phyloP scores from a whole-genome alignment of 116 monocot genomes.

The Iris pallida region DNA sequence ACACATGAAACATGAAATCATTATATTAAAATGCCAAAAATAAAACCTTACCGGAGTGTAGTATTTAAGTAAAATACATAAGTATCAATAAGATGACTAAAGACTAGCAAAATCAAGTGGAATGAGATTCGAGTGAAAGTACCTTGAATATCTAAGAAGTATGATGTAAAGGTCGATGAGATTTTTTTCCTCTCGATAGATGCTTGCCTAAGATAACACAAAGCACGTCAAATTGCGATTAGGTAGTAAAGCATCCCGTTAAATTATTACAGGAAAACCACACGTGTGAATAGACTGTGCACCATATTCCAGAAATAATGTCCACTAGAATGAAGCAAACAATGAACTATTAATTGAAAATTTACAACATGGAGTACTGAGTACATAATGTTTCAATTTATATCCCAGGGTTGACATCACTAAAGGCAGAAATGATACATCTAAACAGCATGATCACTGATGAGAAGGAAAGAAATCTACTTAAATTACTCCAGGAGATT shows the following conservation, averaged over 20 bases:
- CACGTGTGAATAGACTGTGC: no score
- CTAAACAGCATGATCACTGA: no score
- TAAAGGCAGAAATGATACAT: no score
- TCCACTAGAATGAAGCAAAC: no score
- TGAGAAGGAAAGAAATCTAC: no score
- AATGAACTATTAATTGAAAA: no score
- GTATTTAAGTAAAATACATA: neutral
- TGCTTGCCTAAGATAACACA: constrained; percentile 49
- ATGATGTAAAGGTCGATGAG: constrained; percentile 90
- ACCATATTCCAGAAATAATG: no score
- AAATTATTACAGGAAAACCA: neutral
- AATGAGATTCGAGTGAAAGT: neutral
- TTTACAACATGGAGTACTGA: no score
- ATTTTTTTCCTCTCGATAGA: constrained; percentile 88
- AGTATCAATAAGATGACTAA: no score
- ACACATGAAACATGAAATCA: neutral
- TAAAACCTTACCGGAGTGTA: neutral
- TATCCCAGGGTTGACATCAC: no score
- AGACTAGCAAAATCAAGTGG: neutral
- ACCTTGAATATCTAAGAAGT: constrained; percentile 94
- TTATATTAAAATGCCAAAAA: neutral
- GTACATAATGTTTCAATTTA: no score
- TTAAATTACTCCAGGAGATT: no score
- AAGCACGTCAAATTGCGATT: constrained; percentile 1
- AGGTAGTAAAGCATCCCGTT: neutral